Percentiles rank a stretch among this genome's conserved stretches.
Conservation (phyloP, 2,329 filamentous ascomycete genomes). For the Aureobasidium sp. region DNA sequence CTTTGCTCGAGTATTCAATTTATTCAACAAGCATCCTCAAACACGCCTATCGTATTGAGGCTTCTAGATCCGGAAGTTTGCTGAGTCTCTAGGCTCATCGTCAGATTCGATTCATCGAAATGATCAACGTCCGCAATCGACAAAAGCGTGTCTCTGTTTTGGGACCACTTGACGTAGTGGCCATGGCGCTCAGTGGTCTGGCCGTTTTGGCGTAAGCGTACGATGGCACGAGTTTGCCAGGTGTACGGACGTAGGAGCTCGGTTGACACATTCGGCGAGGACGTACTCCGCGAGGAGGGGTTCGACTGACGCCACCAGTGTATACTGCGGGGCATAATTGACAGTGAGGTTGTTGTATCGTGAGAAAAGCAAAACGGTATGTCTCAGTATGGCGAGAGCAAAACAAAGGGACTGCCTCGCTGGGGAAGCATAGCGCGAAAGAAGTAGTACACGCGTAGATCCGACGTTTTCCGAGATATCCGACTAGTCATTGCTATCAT, state of each 20-base stretch:
- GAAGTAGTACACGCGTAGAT: not conserved
- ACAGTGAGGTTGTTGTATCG: not conserved
- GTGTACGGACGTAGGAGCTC: not conserved
- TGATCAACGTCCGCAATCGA: conserved; percentile 1
- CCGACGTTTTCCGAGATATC: not conserved
- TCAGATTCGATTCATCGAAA: not conserved
- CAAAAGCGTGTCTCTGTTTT: not conserved
- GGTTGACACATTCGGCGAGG: not conserved
- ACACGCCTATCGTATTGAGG: not conserved
- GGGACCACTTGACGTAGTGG: not conserved
- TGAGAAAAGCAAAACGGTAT: not conserved
- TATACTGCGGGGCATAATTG: not conserved
- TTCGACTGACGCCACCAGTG: not conserved
- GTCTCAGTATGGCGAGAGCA: not conserved
- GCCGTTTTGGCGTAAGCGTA: not conserved
- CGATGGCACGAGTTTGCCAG: not conserved
- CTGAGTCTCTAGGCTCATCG: conserved; percentile 2
- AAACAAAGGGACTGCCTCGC: not conserved
- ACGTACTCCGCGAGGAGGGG: not conserved
- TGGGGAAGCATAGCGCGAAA: not conserved
- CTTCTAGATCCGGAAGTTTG: not conserved
- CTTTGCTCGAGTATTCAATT: conserved; percentile 4
- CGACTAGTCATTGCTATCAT: not conserved
- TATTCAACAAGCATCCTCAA: conserved; percentile 1
- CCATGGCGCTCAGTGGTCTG: not conserved